A percentile compares a stretch with the other conserved stretches of the same genome.
These are phyloP conservation scores for Psidium guajava DNA, from an alignment of 345 rosid genomes.

Conservation along the genomic window DNA sequence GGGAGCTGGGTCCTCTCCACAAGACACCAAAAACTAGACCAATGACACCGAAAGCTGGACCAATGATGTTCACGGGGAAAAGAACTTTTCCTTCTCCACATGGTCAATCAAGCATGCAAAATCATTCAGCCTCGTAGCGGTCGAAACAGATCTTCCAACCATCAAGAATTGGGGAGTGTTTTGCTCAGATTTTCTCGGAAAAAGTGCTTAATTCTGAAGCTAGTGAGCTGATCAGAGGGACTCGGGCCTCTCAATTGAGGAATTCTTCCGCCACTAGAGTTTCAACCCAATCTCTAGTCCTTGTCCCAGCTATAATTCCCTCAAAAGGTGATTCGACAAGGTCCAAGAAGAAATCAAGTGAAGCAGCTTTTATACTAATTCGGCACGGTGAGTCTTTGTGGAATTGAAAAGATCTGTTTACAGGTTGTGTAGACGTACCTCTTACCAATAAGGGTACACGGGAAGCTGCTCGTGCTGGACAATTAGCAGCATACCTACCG, in stretches of 20 bases:
- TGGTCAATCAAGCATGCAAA: slow-evolving; percentile 36
- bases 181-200: slow-evolving; percentile 16
- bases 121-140: slow-evolving; percentile 20
- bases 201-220: slow-evolving; percentile 20
- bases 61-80: too few relatives aligned
- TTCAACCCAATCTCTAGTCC: slow-evolving; percentile 35
- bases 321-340: slow-evolving; percentile 25
- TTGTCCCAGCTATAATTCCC: slow-evolving; percentile 43
- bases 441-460: slow-evolving; percentile 83
- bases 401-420: slow-evolving; percentile 95
- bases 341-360: slow-evolving; percentile 57
- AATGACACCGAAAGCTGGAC: too few relatives aligned
- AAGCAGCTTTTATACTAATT: slow-evolving; percentile 75
- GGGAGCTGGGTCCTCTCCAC: too few relatives aligned
- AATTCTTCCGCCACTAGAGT: slow-evolving; percentile 28
- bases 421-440: slow-evolving; percentile 97
- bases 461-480: slow-evolving; percentile 98
- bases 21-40: too few relatives aligned
- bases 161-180: slow-evolving; percentile 14
- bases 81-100: too few relatives aligned
- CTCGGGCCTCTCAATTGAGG: slow-evolving; percentile 12
- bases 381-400: slow-evolving; percentile 96
- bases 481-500: slow-evolving; percentile 87
- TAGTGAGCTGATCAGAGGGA: slow-evolving; percentile 11
- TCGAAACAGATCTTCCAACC: slow-evolving; percentile 18